These are phyloP conservation scores for Solanum ossicruentum DNA, from an alignment of 257 asterid species.

Conservation along the genomic window DNA sequence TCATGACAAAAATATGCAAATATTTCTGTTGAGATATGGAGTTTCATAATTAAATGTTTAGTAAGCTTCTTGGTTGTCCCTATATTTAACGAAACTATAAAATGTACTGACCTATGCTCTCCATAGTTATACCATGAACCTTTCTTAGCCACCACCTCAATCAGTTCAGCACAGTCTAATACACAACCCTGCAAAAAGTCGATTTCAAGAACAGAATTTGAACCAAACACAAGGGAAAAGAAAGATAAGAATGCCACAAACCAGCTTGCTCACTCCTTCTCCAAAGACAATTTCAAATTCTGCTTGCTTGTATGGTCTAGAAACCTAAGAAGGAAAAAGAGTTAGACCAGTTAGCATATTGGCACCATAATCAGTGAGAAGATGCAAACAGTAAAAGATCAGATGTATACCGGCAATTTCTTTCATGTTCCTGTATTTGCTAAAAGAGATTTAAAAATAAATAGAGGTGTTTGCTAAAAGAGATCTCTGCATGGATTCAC, in stretches of 20 bases:
- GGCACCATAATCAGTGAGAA: not conserved
- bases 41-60: not conserved
- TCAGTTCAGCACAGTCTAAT: conserved; percentile 89
- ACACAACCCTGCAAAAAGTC: conserved; percentile 60
- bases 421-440: not conserved
- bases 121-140: conserved; percentile 98
- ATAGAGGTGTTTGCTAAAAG: not conserved
- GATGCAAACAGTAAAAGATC: not conserved
- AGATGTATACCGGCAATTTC: not conserved
- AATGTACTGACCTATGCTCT: conserved; percentile 58
- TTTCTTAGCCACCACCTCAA: conserved; percentile 63
- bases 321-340: conserved; percentile 43
- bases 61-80: not conserved
- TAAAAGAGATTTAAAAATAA: not conserved
- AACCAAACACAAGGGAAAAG: not conserved
- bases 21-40: not conserved
- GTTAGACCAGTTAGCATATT: not conserved
- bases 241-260: conserved; percentile 8
- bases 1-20: not conserved
- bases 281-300: conserved; percentile 95
- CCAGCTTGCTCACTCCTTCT: conserved; percentile 97
- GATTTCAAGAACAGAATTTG: conserved; percentile 2
- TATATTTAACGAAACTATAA: not conserved
- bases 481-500: not conserved
- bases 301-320: conserved; percentile 98